Evolutionary conservation across 106 monocot genomes (phyloP).

Genomic region (Cymbidium sinense): DNA sequence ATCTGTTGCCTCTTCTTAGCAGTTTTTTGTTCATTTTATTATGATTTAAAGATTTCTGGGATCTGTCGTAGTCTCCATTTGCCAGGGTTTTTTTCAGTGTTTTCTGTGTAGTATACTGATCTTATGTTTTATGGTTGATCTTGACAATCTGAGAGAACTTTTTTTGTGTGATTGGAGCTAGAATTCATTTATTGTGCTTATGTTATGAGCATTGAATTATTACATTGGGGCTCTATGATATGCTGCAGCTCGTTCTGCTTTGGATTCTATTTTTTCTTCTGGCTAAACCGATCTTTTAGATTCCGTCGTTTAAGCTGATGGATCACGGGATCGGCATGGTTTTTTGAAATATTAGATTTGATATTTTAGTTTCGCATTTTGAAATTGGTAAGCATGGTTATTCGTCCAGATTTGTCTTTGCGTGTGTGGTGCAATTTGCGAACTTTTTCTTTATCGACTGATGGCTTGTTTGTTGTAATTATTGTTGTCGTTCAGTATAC

Average conservation of each 20-base stretch:
- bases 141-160: background rate
- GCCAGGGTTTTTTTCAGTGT: background rate
- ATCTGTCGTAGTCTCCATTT: background rate
- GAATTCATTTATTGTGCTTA: background rate
- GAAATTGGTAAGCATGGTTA: background rate
- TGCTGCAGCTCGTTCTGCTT: background rate
- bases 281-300: background rate
- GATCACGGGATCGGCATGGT: background rate
- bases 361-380: background rate
- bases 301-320: background rate
- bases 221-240: background rate
- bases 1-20: background rate
- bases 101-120: background rate
- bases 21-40: background rate
- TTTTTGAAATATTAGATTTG: background rate
- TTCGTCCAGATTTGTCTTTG: background rate
- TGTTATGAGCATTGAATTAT: background rate
- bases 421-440: background rate
- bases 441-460: background rate
- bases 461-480: background rate
- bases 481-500: background rate
- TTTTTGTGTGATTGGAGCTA: background rate
- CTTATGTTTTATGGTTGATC: background rate
- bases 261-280: background rate
- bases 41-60: background rate